phyloP scores from a whole-genome alignment of 2,329 filamentous ascomycete genomes.

The Trichoderma lentiforme region DNA sequence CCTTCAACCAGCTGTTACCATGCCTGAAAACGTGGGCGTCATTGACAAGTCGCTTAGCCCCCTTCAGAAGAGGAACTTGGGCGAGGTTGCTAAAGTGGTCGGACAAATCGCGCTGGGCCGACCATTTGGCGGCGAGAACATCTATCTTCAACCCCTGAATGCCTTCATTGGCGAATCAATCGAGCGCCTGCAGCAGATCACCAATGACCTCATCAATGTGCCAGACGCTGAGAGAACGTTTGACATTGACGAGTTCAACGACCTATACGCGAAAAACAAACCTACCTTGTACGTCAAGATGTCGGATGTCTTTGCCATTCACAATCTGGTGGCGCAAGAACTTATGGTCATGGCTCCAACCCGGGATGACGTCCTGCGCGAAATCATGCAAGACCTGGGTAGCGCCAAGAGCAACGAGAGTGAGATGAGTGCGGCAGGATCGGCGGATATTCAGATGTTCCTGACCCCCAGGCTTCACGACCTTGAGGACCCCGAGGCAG shows the following conservation, averaged over 20 bases:
- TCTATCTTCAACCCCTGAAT: conserved; percentile 93
- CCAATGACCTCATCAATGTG: conserved; percentile 74
- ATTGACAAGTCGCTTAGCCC: conserved; percentile 86
- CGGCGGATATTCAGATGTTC: conserved; percentile 86
- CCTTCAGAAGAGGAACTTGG: conserved; percentile 86
- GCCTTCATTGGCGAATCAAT: conserved; percentile 85
- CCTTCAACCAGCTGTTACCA: conserved; percentile 81
- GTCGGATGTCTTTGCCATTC: conserved; percentile 93
- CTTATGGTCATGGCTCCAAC: conserved; percentile 72
- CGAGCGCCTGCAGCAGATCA: conserved; percentile 72
- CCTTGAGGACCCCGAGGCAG: conserved; percentile 86
- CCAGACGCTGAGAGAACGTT: conserved; percentile 87
- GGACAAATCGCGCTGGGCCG: conserved; percentile 84
- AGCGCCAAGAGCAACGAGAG: conserved; percentile 95
- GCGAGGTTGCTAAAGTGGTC: conserved; percentile 87
- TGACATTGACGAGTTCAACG: conserved; percentile 98
- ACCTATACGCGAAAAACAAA: conserved; percentile 92
- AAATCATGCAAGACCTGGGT: conserved; percentile 89
- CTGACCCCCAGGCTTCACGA: conserved; percentile 87
- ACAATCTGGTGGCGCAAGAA: conserved; percentile 79
- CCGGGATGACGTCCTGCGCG: conserved; percentile 82
- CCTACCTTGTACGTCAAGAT: conserved; percentile 99
- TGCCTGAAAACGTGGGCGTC: conserved; percentile 89
- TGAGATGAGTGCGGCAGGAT: conserved; percentile 82
- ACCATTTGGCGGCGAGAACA: conserved; percentile 88